Base-by-base conservation (phyloP, 306 rosid species). In the Trichosanthes cucumerina region DNA sequence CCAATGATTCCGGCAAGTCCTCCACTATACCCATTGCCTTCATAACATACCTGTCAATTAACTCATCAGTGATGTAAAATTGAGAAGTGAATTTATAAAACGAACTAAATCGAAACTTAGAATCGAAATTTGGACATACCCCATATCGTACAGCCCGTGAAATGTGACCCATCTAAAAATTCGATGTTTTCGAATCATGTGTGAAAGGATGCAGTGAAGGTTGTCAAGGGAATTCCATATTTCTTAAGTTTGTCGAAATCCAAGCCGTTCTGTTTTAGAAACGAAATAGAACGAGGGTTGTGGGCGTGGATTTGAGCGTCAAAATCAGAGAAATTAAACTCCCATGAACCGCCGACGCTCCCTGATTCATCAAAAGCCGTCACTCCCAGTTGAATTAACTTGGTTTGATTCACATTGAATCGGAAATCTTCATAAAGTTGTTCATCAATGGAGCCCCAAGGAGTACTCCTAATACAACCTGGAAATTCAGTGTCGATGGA, bases 321-420 rank as follows among this genome's bases (percentile, higher is more conserved):
- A 6, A 78, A 59, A n/a, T 78, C 80, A 0, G 44, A 33, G 33
- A 78, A 78, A 13, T 78, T 78, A 14, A 78, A 62, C 44, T 78
- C 80, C 80, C 80, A 78, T 3, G 73, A 10, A 2, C 24, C 23
- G 18, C 62, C 43, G 1, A 78, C 24, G 4, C 21, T n/a, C 4
- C 79, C 79, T 0, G 0, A 14, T 15, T 19, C 13, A 34, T 78
- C 60, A 3, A 47, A 28, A 0, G 66, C 16, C 0, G 80, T 78
- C 0, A 78, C 0, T 11, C 80, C 80, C 5, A 78, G 12, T 43
- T 78, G 80, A 3, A 78, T 60, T 0, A 62, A 6, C 6, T 78
- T 78, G 0, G 34, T 78, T 3, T n/a, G 52, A n/a, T 62, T 62
- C 0, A 78, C 74, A 7, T 62, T 78, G 58, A 15, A 62, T 1